phyloP scores from a whole-genome alignment of 306 rosid genomes.

The Gastrolobium villosum region DNA sequence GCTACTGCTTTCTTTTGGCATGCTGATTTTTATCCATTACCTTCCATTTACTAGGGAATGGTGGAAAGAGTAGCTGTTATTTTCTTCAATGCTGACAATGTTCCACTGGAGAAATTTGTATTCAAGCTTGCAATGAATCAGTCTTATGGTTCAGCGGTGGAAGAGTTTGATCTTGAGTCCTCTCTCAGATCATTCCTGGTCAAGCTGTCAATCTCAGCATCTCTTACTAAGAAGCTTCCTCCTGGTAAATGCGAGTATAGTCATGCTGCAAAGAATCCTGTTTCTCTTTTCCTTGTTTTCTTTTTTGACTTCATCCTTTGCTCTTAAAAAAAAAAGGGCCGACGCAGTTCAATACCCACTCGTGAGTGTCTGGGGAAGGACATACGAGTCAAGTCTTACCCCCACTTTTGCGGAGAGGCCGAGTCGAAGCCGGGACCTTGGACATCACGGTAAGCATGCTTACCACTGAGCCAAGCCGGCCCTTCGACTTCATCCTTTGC shows the following conservation, averaged over 20 bases:
- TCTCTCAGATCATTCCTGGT: constrained; percentile 85
- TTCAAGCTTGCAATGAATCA: constrained; percentile 77
- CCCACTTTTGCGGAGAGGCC: no score
- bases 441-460: no score
- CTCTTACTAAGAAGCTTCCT: constrained; percentile 75
- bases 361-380: no score
- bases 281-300: constrained; percentile 22
- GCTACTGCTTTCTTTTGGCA: constrained; percentile 20
- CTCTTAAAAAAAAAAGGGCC: no score
- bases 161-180: constrained; percentile 74
- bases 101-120: constrained; percentile 76
- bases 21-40: constrained; percentile 38
- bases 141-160: constrained; percentile 64
- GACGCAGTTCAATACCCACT: no score
- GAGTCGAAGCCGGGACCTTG: no score
- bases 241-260: constrained; percentile 54
- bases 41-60: constrained; percentile 64
- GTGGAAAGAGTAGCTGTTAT: constrained; percentile 87
- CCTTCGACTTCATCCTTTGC: not conserved
- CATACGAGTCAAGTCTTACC: no score
- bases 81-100: constrained; percentile 61
- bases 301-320: not conserved
- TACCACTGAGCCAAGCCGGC: no score
- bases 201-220: constrained; percentile 77
- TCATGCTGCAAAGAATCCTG: constrained; percentile 24